A percentile compares a stretch with the other conserved stretches of the same genome.
Conservation (phyloP, 176 grass and related monocot species). For the Canna indica region DNA sequence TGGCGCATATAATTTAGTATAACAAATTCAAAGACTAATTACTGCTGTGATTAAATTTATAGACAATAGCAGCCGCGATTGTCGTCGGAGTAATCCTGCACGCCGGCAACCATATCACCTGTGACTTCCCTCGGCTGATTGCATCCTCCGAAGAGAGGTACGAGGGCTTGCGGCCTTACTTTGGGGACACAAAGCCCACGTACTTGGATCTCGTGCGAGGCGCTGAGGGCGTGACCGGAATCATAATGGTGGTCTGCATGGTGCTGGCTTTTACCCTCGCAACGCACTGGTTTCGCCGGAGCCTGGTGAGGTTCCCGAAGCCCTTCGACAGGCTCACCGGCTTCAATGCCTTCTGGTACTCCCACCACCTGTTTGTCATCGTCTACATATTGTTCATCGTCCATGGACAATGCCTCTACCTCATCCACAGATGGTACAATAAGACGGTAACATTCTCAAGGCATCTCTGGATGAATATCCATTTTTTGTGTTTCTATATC, state of each 20-base stretch:
- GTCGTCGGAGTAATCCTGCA: slow-evolving; percentile 85
- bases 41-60: not conserved
- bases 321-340: slow-evolving; percentile 90
- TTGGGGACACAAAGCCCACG: slow-evolving; percentile 68
- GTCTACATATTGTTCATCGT: slow-evolving; percentile 82
- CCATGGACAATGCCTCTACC: slow-evolving; percentile 80
- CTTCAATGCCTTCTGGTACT: slow-evolving; percentile 99
- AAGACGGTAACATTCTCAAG: slow-evolving; percentile 55
- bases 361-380: slow-evolving; percentile 80
- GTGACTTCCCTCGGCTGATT: slow-evolving; percentile 87
- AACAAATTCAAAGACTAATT: too few relatives aligned
- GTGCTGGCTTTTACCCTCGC: slow-evolving; percentile 88
- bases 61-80: slow-evolving; percentile 95
- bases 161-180: slow-evolving; percentile 44
- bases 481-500: not conserved
- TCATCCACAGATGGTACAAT: slow-evolving; percentile 60
- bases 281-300: slow-evolving; percentile 82
- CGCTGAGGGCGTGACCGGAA: slow-evolving; percentile 72
- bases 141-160: slow-evolving; percentile 50
- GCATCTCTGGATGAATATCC: not conserved
- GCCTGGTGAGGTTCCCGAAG: slow-evolving; percentile 76
- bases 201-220: slow-evolving; percentile 67
- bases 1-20: too few relatives aligned
- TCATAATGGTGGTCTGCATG: slow-evolving; percentile 95
- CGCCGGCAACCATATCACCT: slow-evolving; percentile 77